Evolutionary conservation across 1,139 yeast species (phyloP).

Genomic region (Lodderomyces jiufengensis): DNA sequence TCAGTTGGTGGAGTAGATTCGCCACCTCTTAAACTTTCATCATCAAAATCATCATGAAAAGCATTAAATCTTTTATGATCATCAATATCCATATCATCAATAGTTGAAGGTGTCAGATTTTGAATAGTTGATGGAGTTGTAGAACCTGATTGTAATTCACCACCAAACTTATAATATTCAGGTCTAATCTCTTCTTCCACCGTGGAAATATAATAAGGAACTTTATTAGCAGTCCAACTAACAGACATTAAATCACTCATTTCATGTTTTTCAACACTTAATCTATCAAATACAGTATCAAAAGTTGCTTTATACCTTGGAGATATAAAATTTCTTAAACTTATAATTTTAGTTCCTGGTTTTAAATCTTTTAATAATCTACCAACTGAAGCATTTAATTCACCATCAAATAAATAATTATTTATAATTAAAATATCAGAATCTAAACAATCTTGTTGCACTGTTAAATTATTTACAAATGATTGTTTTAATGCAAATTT

Average conservation of each 20-base stretch:
- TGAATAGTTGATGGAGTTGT: background rate
- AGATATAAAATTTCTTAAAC: constrained; percentile 70
- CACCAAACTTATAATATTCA: constrained; percentile 18
- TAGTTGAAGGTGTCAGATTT: too few species aligned
- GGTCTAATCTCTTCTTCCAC: constrained; percentile 45
- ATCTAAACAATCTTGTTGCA: constrained; percentile 49
- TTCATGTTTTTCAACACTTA: constrained; percentile 60
- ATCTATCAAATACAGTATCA: constrained; percentile 59
- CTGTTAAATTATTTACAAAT: constrained; percentile 62
- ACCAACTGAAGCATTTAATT: constrained; percentile 66
- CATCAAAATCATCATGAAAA: too few species aligned
- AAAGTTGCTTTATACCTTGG: constrained; percentile 53
- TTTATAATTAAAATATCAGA: constrained; percentile 77
- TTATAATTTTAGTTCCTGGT: constrained; percentile 75
- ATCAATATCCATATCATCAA: background rate
- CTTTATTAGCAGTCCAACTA: constrained; percentile 88
- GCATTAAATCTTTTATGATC: too few species aligned
- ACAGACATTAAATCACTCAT: constrained; percentile 69
- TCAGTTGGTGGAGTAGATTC: constrained; percentile 9
- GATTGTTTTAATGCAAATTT: constrained; percentile 63
- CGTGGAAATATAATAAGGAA: constrained; percentile 74
- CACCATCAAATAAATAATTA: constrained; percentile 77
- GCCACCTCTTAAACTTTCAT: background rate
- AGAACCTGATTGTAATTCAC: constrained; percentile 1
- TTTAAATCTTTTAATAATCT: constrained; percentile 59